Percentiles rank a stretch among this genome's conserved stretches.
phyloP scores from a whole-genome alignment of 1,139 yeast species.

The Eremothecium cymbalariae region DNA sequence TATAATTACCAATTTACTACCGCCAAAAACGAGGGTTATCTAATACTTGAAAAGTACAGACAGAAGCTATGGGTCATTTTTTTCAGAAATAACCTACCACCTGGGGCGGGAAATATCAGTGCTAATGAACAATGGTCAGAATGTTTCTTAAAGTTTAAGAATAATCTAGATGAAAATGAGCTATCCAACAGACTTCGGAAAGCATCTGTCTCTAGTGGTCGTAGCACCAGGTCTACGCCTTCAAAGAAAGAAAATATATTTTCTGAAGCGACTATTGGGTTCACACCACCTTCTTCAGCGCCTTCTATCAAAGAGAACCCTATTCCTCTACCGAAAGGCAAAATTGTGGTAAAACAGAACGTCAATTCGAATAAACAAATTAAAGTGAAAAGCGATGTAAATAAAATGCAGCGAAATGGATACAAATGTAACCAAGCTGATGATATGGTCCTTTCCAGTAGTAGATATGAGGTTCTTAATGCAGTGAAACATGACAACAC shows the following conservation, averaged over 20 bases:
- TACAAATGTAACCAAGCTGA: constrained; percentile 11
- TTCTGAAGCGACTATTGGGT: too few species aligned
- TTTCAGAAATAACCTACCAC: constrained; percentile 21
- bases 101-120: constrained; percentile 26
- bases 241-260: too few species aligned
- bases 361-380: background rate
- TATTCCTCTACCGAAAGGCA: too few species aligned
- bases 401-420: background rate
- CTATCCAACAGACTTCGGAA: constrained; percentile 10
- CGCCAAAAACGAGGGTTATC: constrained; percentile 46
- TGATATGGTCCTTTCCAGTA: constrained; percentile 29
- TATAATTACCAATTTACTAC: constrained; percentile 70
- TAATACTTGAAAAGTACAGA: constrained; percentile 54
- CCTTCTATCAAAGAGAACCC: too few species aligned
- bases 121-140: constrained; percentile 40
- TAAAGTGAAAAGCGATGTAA: background rate
- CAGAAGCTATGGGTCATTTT: constrained; percentile 55
- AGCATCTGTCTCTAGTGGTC: background rate
- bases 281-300: too few species aligned
- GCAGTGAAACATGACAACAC: constrained; percentile 15
- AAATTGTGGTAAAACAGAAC: background rate
- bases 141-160: constrained; percentile 42
- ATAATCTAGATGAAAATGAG: constrained; percentile 30
- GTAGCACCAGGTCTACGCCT: too few species aligned
- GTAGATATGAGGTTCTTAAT: constrained; percentile 29